Base-by-base conservation (phyloP, 148 eudicot genomes). In the Diospyros kaki region DNA sequence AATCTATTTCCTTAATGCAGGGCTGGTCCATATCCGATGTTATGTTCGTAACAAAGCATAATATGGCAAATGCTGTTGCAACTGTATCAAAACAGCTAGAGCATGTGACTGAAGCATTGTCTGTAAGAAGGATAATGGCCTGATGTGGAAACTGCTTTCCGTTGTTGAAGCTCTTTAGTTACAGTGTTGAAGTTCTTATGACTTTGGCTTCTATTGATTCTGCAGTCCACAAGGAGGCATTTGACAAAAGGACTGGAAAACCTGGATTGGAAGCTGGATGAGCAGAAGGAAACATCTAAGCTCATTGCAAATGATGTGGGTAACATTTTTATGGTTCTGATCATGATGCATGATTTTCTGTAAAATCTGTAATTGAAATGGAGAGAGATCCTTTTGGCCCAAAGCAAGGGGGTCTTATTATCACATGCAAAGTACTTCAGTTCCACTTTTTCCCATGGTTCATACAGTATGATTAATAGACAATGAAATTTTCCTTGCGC, bases 41-140 rank as follows among this genome's bases (percentile, higher is more conserved):
- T 76, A 94, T 94, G 97, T 92, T 88, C 76, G 97, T 94, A 69
- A 91, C 98, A 18, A 94, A 86, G 88, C 80, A 91, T 84, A 94
- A 94, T 81, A 92, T 94, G 98, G 91, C 98, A 71, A 94, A 83
- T 80, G 98, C 98, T 77, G 98, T 94, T 82, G 86, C 89, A 75
- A 76, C 80, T 56, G 95, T 94, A 48, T 87, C 97, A 5, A 94
- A 91, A 77, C 98, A 94, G 82, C 86, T 94, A 66, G 98, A 94
- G 79, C 69, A 84, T 79, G 89, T 94, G 17, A 83, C 95, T 17
- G 98, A 94, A 65, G 86, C 98, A 72, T 59, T 94, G 71, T 87
- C 86, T 69, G 98, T 94, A 66, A 86, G 95, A 85, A 73, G 38
- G 7, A 53, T 2, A 58, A 18, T 13, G 5, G 64, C 38, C 67